phyloP scores from a whole-genome alignment of 306 rosid genomes.

The Hippophae gyantsensis region DNA sequence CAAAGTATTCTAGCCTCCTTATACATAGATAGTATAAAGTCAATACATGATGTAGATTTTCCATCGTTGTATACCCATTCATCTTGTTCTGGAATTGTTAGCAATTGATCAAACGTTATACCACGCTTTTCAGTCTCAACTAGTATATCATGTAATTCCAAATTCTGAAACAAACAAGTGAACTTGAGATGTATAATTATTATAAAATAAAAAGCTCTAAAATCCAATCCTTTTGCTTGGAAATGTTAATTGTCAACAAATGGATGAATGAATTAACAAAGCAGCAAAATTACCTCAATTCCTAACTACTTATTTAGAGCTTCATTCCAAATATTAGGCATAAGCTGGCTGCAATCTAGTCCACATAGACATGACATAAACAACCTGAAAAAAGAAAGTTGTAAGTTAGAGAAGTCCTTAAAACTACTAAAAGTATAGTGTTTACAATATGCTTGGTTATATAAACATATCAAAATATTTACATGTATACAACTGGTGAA shows the following conservation, averaged over 20 bases:
- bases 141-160: too few relatives aligned
- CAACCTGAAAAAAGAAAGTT: constrained; percentile 77
- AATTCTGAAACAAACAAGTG: too few relatives aligned
- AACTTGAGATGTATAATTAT: too few relatives aligned
- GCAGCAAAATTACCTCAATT: constrained; percentile 58
- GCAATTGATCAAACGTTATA: constrained; percentile 66
- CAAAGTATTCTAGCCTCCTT: too few relatives aligned
- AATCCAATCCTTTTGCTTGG: too few relatives aligned
- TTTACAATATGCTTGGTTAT: too few relatives aligned
- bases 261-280: neutral
- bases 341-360: constrained; percentile 88
- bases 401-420: too few relatives aligned
- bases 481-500: too few relatives aligned
- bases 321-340: constrained; percentile 99
- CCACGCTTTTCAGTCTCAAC: constrained; percentile 77
- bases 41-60: constrained; percentile 86
- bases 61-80: constrained; percentile 97
- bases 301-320: constrained; percentile 89
- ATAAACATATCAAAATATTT: neutral
- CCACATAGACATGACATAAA: constrained; percentile 99
- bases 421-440: too few relatives aligned
- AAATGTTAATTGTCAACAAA: too few relatives aligned
- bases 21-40: constrained; percentile 84
- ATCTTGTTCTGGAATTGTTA: constrained; percentile 89
- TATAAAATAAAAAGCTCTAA: too few relatives aligned